phyloP scores from a whole-genome alignment of 2,329 filamentous ascomycete species.

The Aspergillus felis region DNA sequence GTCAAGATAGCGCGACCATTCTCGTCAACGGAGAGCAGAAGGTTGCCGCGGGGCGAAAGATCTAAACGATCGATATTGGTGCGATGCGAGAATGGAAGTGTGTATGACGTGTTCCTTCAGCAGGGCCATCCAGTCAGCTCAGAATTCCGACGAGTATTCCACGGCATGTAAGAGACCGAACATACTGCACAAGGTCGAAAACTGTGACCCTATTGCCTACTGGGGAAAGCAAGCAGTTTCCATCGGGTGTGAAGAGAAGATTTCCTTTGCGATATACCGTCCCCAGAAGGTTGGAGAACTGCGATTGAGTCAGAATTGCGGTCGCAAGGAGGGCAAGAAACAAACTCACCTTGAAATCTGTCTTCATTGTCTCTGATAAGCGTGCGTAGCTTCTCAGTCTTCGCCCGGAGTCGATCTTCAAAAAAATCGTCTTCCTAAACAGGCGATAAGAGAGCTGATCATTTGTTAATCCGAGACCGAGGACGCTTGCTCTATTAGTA shows the following conservation, averaged over 20 bases:
- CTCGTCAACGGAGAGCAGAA: slow-evolving; percentile 89
- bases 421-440: slow-evolving; percentile 18
- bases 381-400: slow-evolving; percentile 14
- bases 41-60: slow-evolving; percentile 83
- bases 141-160: no score
- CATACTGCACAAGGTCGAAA: slow-evolving; percentile 91
- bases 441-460: slow-evolving; percentile 25
- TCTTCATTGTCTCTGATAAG: slow-evolving; percentile 70
- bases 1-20: slow-evolving; percentile 91
- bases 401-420: slow-evolving; percentile 19
- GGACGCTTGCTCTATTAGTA: slow-evolving; percentile 20
- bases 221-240: slow-evolving; percentile 89
- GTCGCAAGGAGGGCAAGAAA: neutral
- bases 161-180: neutral
- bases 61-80: slow-evolving; percentile 88
- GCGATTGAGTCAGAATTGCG: slow-evolving; percentile 8
- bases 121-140: slow-evolving; percentile 4
- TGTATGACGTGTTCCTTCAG: slow-evolving; percentile 43
- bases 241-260: slow-evolving; percentile 92
- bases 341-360: slow-evolving; percentile 80
- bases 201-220: slow-evolving; percentile 95
- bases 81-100: slow-evolving; percentile 74
- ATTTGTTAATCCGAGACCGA: slow-evolving; percentile 24
- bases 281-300: slow-evolving; percentile 98
- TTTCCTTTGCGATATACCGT: slow-evolving; percentile 99